A percentile compares a stretch with the other conserved stretches of the same genome.
Evolutionary conservation across 345 rosid genomes (phyloP).

Genomic region (Eucalyptus leucophloia): DNA sequence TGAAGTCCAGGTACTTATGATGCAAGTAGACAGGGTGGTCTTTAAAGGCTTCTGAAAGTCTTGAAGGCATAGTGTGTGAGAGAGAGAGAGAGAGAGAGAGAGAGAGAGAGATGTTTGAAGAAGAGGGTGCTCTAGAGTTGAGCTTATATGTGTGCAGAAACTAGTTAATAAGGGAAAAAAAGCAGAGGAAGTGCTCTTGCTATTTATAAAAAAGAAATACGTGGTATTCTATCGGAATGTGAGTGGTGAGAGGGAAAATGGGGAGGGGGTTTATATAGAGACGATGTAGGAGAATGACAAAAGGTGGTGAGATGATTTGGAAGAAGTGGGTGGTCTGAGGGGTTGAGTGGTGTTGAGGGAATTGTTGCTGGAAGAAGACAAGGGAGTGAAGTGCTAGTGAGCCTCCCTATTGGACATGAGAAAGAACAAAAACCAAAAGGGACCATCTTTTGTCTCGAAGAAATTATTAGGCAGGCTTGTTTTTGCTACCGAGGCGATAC

Average conservation of each 20-base stretch:
- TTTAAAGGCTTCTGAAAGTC: constrained; percentile 36
- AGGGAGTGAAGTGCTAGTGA: constrained; percentile 12
- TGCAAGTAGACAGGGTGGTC: constrained; percentile 47
- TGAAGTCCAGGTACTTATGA: constrained; percentile 41
- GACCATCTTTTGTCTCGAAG: constrained; percentile 17
- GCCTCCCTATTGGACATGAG: constrained; percentile 6
- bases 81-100: neutral
- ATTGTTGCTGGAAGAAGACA: constrained; percentile 17
- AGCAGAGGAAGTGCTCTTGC: neutral
- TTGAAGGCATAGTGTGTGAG: constrained; percentile 39
- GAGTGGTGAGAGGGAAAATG: neutral
- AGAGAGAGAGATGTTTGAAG: neutral
- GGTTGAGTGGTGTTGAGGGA: neutral
- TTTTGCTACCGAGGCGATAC: neutral
- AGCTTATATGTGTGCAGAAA: neutral
- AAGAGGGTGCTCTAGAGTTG: neutral
- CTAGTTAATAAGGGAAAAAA: neutral
- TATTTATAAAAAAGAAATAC: neutral
- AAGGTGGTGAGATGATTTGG: neutral
- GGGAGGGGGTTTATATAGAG: neutral
- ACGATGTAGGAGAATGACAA: neutral
- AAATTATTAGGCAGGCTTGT: neutral
- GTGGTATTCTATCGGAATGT: neutral
- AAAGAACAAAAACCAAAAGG: constrained; percentile 25
- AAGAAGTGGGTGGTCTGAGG: neutral